phyloP scores from a whole-genome alignment of 1,284 basidiomycete species.

The Cryptococcus sp. region DNA sequence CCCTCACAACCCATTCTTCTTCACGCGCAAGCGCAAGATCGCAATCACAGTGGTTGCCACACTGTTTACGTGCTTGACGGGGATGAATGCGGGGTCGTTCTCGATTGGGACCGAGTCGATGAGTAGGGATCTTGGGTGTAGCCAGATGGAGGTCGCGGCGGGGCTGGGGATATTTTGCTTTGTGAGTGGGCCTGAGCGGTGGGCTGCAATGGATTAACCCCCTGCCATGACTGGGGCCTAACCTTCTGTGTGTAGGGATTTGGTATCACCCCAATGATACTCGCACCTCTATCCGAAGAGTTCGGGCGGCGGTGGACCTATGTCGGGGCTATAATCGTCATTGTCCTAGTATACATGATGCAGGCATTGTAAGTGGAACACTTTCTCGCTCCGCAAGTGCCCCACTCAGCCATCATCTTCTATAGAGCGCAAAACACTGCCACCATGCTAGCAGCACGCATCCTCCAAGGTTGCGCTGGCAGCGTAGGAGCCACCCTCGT shows the following conservation, averaged over 20 bases:
- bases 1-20: constrained; percentile 59
- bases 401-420: neutral
- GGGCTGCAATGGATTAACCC: neutral
- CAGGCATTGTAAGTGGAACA: constrained; percentile 61
- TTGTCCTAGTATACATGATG: constrained; percentile 60
- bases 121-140: constrained; percentile 62
- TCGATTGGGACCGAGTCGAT: constrained; percentile 60
- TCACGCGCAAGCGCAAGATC: constrained; percentile 57
- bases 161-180: constrained; percentile 60
- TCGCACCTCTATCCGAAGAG: constrained; percentile 73
- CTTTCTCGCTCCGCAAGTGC: neutral
- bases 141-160: constrained; percentile 59
- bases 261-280: constrained; percentile 64
- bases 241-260: constrained; percentile 58
- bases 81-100: constrained; percentile 58
- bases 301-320: constrained; percentile 70
- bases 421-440: constrained; percentile 63
- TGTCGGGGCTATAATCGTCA: constrained; percentile 57
- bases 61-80: constrained; percentile 59
- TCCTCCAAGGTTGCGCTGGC: constrained; percentile 66
- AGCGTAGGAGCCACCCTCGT: constrained; percentile 66
- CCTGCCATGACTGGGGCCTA: neutral
- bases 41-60: constrained; percentile 60
- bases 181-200: constrained; percentile 18
- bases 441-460: constrained; percentile 65